These are phyloP conservation scores for Coniella lustricola DNA, from an alignment of 2,329 filamentous ascomycete species.

Conservation along the genomic window DNA sequence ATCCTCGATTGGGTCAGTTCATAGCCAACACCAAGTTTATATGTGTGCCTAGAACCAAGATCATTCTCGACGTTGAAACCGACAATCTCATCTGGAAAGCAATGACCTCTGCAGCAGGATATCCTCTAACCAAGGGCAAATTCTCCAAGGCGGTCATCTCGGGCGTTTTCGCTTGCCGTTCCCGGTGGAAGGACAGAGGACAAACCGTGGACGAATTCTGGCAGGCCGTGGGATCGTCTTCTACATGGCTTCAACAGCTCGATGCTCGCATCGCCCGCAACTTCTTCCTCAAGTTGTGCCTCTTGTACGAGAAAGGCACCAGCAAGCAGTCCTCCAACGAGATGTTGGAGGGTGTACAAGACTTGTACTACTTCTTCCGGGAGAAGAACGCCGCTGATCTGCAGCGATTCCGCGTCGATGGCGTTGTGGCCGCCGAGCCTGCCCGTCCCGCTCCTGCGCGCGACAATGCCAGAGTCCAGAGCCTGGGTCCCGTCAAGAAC, in stretches of 20 bases:
- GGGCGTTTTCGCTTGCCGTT: not conserved
- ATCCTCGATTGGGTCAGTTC: not conserved
- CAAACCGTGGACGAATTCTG: not conserved
- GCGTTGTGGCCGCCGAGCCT: too few relatives aligned
- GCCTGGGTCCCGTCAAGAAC: too few relatives aligned
- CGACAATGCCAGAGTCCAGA: too few relatives aligned
- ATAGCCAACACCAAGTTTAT: not conserved
- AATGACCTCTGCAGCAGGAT: not conserved
- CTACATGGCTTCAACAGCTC: not conserved
- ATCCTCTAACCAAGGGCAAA: not conserved
- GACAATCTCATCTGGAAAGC: not conserved
- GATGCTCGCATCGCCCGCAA: not conserved
- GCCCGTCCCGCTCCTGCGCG: too few relatives aligned
- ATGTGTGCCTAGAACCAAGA: not conserved
- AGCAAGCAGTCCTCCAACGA: not conserved
- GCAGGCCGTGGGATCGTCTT: not conserved
- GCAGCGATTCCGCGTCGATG: not conserved
- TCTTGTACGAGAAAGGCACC: constrained; percentile 2
- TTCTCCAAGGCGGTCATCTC: not conserved
- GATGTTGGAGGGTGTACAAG: not conserved
- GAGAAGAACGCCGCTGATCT: not conserved
- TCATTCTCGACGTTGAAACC: not conserved
- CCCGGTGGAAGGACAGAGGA: not conserved
- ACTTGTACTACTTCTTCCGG: not conserved
- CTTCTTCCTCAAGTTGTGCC: constrained; percentile 8